A percentile compares a stretch with the other conserved stretches of the same genome.
Conservation (phyloP, 1,284 basidiomycete genomes). For the Trichosporon coremiiforme region DNA sequence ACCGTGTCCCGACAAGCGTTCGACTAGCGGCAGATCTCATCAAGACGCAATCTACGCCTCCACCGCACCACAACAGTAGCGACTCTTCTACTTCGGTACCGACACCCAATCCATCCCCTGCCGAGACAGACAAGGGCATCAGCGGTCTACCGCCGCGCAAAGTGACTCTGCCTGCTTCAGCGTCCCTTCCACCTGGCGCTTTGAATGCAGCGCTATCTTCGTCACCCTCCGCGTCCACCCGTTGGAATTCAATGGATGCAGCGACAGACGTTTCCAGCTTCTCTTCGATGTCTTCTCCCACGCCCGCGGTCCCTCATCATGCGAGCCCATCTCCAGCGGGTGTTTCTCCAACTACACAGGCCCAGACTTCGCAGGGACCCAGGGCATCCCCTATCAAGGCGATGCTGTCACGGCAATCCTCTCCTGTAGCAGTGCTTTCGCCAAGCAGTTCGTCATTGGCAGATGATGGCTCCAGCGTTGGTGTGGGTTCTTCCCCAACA, state of each 20-base stretch:
- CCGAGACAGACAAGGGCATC: constrained; percentile 21
- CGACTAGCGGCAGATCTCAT: constrained; percentile 59
- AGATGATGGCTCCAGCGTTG: constrained; percentile 3
- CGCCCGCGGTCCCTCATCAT: neutral
- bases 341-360: neutral
- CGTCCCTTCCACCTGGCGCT: constrained; percentile 20
- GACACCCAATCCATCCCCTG: constrained; percentile 43
- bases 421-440: constrained; percentile 8
- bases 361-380: neutral
- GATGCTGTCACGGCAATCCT: neutral
- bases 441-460: constrained; percentile 17
- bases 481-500: neutral
- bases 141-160: constrained; percentile 8
- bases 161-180: constrained; percentile 18
- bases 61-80: constrained; percentile 21
- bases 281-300: constrained; percentile 17
- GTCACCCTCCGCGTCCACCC: constrained; percentile 5
- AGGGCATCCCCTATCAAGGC: neutral
- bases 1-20: constrained; percentile 61
- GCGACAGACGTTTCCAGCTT: constrained; percentile 3
- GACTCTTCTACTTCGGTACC: constrained; percentile 36
- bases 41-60: constrained; percentile 38
- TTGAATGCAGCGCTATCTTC: constrained; percentile 5
- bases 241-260: constrained; percentile 14
- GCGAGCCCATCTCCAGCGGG: neutral